Evolutionary conservation across 2,329 filamentous ascomycete genomes (phyloP).

Genomic region (Spiromastix sp.): DNA sequence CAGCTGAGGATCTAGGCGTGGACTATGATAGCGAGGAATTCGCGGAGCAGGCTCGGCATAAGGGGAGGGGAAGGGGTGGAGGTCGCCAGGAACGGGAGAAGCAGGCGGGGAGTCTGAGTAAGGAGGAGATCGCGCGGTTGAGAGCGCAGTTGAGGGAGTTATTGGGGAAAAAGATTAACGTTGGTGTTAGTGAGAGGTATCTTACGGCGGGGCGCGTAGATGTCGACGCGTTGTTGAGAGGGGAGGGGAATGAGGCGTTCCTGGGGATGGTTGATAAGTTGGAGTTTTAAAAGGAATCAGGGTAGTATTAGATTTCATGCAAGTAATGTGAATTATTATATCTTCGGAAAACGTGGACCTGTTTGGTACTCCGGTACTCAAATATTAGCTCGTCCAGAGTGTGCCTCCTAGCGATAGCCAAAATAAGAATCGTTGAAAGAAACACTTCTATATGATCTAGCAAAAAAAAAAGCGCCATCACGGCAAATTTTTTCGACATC

Average conservation of each 20-base stretch:
- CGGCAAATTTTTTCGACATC: too few species aligned
- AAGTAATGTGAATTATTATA: too few species aligned
- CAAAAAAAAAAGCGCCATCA: too few species aligned
- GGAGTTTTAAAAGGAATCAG: slow-evolving; percentile 21
- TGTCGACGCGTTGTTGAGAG: slow-evolving; percentile 60
- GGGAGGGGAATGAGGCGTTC: slow-evolving; percentile 54
- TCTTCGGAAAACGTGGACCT: too few species aligned
- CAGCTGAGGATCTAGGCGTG: slow-evolving; percentile 85
- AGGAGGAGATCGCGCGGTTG: slow-evolving; percentile 61
- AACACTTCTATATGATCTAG: too few species aligned
- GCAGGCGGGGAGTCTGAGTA: slow-evolving; percentile 55
- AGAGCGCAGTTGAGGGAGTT: slow-evolving; percentile 62
- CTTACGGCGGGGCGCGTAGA: slow-evolving; percentile 78
- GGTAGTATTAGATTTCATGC: too few species aligned
- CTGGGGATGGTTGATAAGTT: slow-evolving; percentile 47
- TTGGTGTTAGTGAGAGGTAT: slow-evolving; percentile 80
- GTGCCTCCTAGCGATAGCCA: too few species aligned
- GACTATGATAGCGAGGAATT: slow-evolving; percentile 89
- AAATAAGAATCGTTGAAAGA: too few species aligned
- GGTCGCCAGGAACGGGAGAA: slow-evolving; percentile 66
- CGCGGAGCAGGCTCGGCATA: slow-evolving; percentile 48
- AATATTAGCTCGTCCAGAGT: too few species aligned
- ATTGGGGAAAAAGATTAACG: slow-evolving; percentile 64
- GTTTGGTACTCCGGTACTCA: too few species aligned
- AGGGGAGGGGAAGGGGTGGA: slow-evolving; percentile 63